phyloP scores from a whole-genome alignment of 306 rosid genomes.

The Prunus salicina region DNA sequence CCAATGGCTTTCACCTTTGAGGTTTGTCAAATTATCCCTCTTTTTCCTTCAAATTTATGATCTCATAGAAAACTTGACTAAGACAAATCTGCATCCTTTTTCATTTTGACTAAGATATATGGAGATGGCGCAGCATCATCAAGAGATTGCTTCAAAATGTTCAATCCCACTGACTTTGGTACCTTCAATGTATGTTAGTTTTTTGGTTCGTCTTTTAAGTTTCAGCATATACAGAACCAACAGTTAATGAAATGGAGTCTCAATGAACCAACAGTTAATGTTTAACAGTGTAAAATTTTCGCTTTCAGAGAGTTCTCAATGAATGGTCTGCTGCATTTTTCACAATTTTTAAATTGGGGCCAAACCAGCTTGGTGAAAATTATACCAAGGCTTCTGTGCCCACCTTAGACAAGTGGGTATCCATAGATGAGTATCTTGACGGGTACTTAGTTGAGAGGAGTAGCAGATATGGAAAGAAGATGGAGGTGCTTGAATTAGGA shows the following conservation, averaged over 20 bases:
- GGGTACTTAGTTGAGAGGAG: constrained; percentile 93
- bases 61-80: constrained; percentile 10
- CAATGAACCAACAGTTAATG: background rate
- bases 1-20: constrained; percentile 98
- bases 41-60: constrained; percentile 13
- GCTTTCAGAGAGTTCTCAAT: constrained; percentile 73
- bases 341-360: constrained; percentile 74
- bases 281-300: background rate
- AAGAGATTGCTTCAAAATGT: constrained; percentile 93
- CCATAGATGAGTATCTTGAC: constrained; percentile 92
- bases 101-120: constrained; percentile 55
- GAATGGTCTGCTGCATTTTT: constrained; percentile 96
- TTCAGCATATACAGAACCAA: constrained; percentile 1
- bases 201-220: background rate
- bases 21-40: constrained; percentile 47
- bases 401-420: constrained; percentile 62
- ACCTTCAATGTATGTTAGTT: constrained; percentile 60
- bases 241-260: background rate
- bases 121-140: constrained; percentile 79
- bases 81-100: background rate
- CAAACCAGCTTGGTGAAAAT: constrained; percentile 46
- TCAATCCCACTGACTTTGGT: constrained; percentile 71
- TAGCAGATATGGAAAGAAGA: constrained; percentile 92
- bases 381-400: constrained; percentile 35
- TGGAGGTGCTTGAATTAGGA: constrained; percentile 93